Base-by-base conservation (phyloP, 306 rosid genomes). In the Abrus precatorius region DNA sequence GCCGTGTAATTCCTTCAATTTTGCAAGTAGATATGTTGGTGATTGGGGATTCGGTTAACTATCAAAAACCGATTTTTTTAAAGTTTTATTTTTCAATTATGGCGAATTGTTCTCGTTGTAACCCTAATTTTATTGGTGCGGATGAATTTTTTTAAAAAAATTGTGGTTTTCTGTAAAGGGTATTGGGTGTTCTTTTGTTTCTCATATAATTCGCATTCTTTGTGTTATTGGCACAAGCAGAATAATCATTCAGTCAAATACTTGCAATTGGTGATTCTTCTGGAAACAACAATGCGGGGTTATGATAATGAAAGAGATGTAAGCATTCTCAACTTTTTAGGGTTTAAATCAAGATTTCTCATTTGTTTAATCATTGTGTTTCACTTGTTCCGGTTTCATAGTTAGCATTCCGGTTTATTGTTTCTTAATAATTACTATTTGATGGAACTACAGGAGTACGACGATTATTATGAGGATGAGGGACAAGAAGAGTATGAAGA, bases 391-490 rank as follows among this genome's bases (percentile, higher is more conserved):
- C 27, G 14, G 53, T 60, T 72, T 55, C 11, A 6, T 11, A 41
- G 43, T 11, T 20, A 20, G 69, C 66, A 9, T 54, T 28, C 56
- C 20, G 20, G 20, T 20, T 20, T 20, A 20, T 28, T 57, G 13
- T 8, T 45, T 59, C 28, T 5, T 77, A 38, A 28, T 56, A 6
- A 69, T 59, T 65, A 34, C 45, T 34, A 7, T 20, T 33, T 54
- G 66, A 44, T 87, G 90, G 88, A 86, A 69, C 54, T 32, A 1
- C 80, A 84, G 32, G 88, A 9, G 20, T 79, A 59, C 14, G 52
- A 34, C 1, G 77, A 84, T 36, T 92, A 90, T 60, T 90, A 87
- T 49, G 93, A 82, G 69, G 90, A 49, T 2, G 92, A 85, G 72
- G 90, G 83, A 14, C 50, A 40, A 32, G 81, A 81, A 7, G 92